phyloP scores from a whole-genome alignment of 1,284 basidiomycete species.

The Ceratobasidium sp. region DNA sequence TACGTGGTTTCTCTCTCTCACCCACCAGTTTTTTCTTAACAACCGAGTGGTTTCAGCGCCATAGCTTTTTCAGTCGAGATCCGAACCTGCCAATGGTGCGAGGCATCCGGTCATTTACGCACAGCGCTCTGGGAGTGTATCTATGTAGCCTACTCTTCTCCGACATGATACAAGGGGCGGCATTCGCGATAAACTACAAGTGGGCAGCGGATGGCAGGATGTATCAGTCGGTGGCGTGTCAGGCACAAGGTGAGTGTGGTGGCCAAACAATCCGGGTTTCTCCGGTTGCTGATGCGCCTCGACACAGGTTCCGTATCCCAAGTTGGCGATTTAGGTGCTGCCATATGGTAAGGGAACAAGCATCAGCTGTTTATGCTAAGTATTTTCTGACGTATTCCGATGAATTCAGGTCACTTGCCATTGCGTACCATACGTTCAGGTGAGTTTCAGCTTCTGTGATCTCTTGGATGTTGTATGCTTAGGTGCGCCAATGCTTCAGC shows the following conservation, averaged over 20 bases:
- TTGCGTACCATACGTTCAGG: too few species aligned
- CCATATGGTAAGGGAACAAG: constrained; percentile 16
- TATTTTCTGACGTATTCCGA: neutral
- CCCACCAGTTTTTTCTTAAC: neutral
- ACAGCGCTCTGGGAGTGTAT: constrained; percentile 20
- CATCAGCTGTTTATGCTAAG: neutral
- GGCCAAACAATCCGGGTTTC: too few species aligned
- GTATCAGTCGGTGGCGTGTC: constrained; percentile 19
- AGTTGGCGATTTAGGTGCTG: constrained; percentile 24
- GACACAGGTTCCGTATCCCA: constrained; percentile 20
- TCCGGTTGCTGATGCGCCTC: too few species aligned
- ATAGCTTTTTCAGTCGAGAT: constrained; percentile 15
- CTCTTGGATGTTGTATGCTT: too few species aligned
- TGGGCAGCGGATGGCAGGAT: constrained; percentile 25
- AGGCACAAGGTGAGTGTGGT: constrained; percentile 21
- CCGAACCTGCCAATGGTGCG: neutral
- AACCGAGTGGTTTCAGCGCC: neutral
- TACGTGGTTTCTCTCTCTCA: neutral
- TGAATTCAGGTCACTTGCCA: constrained; percentile 25
- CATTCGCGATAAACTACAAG: constrained; percentile 25
- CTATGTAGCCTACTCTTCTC: constrained; percentile 11
- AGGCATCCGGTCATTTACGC: constrained; percentile 19
- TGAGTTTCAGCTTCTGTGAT: too few species aligned
- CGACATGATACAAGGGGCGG: constrained; percentile 25
- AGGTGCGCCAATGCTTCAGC: constrained; percentile 1